Conservation (phyloP, 345 rosid species). For the Arabidopsis suecica region DNA sequence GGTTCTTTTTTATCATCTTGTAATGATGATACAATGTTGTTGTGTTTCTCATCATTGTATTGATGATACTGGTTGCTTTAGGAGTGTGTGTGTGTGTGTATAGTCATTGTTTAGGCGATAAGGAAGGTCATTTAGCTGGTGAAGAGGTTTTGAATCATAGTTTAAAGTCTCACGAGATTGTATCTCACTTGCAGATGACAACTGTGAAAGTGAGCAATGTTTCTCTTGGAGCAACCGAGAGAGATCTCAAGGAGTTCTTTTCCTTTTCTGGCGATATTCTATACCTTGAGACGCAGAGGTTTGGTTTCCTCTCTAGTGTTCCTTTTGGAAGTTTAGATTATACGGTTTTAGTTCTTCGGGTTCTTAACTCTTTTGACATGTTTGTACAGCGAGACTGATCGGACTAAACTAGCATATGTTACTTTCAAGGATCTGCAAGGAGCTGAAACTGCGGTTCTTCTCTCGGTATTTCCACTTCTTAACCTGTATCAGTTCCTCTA, state of each 20-base stretch:
- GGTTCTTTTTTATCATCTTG: neutral
- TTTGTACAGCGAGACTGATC: constrained; percentile 65
- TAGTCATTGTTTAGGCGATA: constrained; percentile 8
- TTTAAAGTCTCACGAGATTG: constrained; percentile 8
- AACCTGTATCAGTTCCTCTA: neutral
- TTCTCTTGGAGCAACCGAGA: constrained; percentile 72
- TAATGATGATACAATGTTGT: constrained; percentile 13
- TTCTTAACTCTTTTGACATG: constrained; percentile 28
- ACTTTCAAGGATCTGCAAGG: constrained; percentile 91
- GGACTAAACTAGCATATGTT: constrained; percentile 72
- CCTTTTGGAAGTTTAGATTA: neutral
- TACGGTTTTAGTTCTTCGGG: neutral
- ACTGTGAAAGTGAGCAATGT: constrained; percentile 69
- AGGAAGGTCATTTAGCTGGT: constrained; percentile 24
- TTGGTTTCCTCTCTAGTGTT: constrained; percentile 18
- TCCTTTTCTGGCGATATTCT: constrained; percentile 82
- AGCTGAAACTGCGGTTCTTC: constrained; percentile 90
- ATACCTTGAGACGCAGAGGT: constrained; percentile 77
- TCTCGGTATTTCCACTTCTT: constrained; percentile 60
- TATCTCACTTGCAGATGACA: constrained; percentile 49
- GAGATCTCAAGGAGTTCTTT: constrained; percentile 79
- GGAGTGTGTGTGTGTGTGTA: neutral
- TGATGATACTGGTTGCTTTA: neutral
- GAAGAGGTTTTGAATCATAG: neutral
- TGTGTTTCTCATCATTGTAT: neutral